Evolutionary conservation across 2,329 filamentous ascomycete genomes (phyloP).

Genomic region (Phialocephala sp.): DNA sequence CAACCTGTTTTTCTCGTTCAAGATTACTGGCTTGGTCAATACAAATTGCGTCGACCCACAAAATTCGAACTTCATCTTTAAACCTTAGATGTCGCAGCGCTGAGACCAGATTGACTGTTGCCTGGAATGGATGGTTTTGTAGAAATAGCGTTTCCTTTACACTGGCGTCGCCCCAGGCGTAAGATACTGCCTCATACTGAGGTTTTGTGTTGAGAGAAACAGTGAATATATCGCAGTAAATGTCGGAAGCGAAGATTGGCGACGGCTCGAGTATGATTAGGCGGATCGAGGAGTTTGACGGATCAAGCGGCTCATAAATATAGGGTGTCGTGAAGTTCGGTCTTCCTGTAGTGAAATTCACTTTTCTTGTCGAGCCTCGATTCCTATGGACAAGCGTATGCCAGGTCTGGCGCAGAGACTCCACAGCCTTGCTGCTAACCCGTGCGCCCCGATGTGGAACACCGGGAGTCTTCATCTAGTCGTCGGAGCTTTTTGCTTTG

Average conservation of each 20-base stretch:
- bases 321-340: background rate
- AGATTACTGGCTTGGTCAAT: conserved; percentile 34
- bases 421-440: background rate
- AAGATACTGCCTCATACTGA: conserved; percentile 2
- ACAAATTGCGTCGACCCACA: conserved; percentile 41
- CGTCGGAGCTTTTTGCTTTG: too few species aligned
- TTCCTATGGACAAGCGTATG: background rate
- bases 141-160: background rate
- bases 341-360: too few species aligned
- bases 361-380: background rate
- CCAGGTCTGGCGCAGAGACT: background rate
- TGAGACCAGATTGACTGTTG: conserved; percentile 10
- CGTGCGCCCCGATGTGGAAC: background rate
- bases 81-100: conserved; percentile 25
- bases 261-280: conserved; percentile 8
- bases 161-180: conserved; percentile 1
- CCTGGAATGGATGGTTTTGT: background rate
- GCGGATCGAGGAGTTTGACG: background rate
- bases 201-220: conserved; percentile 12
- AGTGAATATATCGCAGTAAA: conserved; percentile 6
- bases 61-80: conserved; percentile 9
- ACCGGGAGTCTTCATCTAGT: too few species aligned
- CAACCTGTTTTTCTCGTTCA: conserved; percentile 35
- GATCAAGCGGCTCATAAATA: conserved; percentile 4
- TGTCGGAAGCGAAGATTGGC: background rate